These are phyloP conservation scores for Microbotryomycetes sp. DNA, from an alignment of 1,284 basidiomycete genomes.

Conservation along the genomic window DNA sequence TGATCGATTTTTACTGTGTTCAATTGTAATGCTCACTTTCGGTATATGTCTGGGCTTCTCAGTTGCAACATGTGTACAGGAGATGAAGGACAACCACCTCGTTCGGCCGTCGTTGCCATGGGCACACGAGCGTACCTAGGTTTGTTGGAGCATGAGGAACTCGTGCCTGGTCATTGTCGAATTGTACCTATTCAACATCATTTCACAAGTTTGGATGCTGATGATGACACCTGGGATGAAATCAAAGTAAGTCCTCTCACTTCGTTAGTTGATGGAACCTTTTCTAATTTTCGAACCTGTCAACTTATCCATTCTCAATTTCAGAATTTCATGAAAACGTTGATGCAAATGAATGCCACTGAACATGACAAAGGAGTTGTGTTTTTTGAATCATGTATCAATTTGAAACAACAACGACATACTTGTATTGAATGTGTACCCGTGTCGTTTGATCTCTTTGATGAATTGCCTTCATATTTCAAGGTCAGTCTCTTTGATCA, in stretches of 20 bases:
- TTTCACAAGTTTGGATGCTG: constrained; percentile 81
- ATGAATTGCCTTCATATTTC: constrained; percentile 86
- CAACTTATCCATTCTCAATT: too few relatives aligned
- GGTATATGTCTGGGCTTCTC: background rate
- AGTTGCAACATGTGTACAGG: constrained; percentile 79
- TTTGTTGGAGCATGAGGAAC: constrained; percentile 75
- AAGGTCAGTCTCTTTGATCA: constrained; percentile 51
- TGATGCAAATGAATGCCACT: constrained; percentile 81
- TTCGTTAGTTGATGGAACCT: too few relatives aligned
- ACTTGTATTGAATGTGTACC: constrained; percentile 87
- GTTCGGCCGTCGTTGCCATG: constrained; percentile 78
- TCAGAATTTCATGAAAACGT: constrained; percentile 98
- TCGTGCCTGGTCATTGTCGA: constrained; percentile 80
- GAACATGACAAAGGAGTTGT: constrained; percentile 81
- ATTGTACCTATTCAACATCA: constrained; percentile 96
- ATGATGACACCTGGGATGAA: constrained; percentile 98
- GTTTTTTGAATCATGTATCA: constrained; percentile 88
- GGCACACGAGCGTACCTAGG: constrained; percentile 85
- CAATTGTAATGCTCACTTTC: background rate
- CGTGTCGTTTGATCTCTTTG: constrained; percentile 73
- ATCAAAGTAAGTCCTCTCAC: constrained; percentile 64
- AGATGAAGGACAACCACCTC: constrained; percentile 64
- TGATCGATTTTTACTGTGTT: background rate
- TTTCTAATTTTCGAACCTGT: too few relatives aligned
- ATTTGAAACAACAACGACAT: constrained; percentile 78